Evolutionary conservation across 2,329 filamentous ascomycete species (phyloP), one percentile per base, ranked within the genome.

Genomic region (Ascochyta fabae): DNA sequence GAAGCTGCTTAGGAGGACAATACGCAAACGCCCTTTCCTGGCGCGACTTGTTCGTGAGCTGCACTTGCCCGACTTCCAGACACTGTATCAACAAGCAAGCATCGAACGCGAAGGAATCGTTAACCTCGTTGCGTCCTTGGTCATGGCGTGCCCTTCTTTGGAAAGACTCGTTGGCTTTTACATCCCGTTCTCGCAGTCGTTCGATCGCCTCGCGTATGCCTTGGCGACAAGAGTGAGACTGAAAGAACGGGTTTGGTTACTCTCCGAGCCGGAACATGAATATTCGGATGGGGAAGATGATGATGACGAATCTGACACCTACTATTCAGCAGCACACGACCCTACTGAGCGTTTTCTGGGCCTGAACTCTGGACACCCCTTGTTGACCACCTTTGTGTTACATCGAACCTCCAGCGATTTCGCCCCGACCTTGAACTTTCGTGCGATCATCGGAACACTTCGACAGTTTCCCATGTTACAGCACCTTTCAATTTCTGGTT

Each of bases 61-160:
- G 29, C 79, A 82, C 34, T 77, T 86, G 10, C 77, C 81, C 2
- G 80, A 82, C 40, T 72, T 83, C 46, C 77, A 83, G 36, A 60
- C 67, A 3, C 53, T 74, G 2, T 74, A 77, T 38, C 62, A 74
- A n/a, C 63, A 71, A 40, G 69, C 69, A 13, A 66, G 69, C 44
- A 78, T 77, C 26, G 77, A 78, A 54, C 77, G 76, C 65, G 76
- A 82, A 63, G 79, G 81, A 44, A 81, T 84, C 48, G 73, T 81
- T 39, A 80, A 84, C 53, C 56, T 81, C 16, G 70, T 86, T 16
- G 81, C 83, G 6, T 84, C 83, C 1, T 74, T 87, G 34, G 81
- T 87, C 29, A 84, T 85, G 79, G 79, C 80, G 2, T 86, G 83
- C 62, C 83, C 84, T 7, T 84, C 83, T 56, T 69, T 87, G 22